A percentile compares a stretch with the other conserved stretches of the same genome.
Evolutionary conservation across 176 grass and related monocot genomes (phyloP).

Genomic region (Rhipidocladum racemiflorum): DNA sequence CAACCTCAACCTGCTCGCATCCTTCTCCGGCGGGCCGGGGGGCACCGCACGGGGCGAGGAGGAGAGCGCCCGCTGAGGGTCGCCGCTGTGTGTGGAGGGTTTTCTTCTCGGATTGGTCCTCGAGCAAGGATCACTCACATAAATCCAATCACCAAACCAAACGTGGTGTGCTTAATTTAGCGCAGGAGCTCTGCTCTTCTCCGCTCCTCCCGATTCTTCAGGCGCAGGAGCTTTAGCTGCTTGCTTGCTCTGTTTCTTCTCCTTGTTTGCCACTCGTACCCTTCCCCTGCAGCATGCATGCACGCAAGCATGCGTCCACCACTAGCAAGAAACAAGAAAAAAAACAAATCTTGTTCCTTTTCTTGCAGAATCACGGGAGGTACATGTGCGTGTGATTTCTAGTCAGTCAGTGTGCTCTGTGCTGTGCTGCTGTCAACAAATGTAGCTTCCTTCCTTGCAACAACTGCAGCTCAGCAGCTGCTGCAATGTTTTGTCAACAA

Average conservation of each 20-base stretch:
- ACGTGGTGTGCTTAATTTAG: too few species aligned
- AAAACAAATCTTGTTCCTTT: not conserved
- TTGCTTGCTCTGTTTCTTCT: not conserved
- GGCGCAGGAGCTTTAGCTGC: not conserved
- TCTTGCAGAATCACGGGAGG: not conserved
- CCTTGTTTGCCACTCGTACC: not conserved
- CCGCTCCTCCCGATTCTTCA: not conserved
- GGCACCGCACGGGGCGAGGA: slow-evolving; percentile 42
- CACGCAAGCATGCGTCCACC: not conserved
- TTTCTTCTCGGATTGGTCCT: too few species aligned
- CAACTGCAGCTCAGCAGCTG: slow-evolving; percentile 6
- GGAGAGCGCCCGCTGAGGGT: slow-evolving; percentile 51
- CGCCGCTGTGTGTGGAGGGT: slow-evolving; percentile 27
- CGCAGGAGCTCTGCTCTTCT: too few species aligned
- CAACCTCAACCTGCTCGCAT: slow-evolving; percentile 87
- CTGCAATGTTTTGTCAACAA: slow-evolving; percentile 2
- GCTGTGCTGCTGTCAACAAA: not conserved
- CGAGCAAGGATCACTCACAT: too few species aligned
- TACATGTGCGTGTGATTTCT: not conserved
- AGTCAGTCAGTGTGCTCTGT: not conserved
- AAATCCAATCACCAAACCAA: too few species aligned
- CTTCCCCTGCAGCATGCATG: not conserved
- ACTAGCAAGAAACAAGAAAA: not conserved
- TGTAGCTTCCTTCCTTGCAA: not conserved
- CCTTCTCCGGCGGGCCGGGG: slow-evolving; percentile 58